phyloP scores from a whole-genome alignment of 176 grass and related monocot species.

The Triticum urartu region DNA sequence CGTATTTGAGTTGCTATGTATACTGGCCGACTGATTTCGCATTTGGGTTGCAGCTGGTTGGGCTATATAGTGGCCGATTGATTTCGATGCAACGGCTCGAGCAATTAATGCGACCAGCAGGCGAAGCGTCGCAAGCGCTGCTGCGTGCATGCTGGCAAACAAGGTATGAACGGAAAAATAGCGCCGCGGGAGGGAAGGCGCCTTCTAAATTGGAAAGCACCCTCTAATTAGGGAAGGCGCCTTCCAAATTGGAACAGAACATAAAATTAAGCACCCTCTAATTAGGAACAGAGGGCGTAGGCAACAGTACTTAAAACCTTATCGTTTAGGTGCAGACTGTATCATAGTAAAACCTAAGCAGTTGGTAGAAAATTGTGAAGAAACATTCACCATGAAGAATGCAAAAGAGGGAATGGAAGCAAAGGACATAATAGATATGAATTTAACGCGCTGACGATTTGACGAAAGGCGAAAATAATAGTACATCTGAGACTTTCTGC shows the following conservation, averaged over 20 bases:
- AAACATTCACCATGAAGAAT: neutral
- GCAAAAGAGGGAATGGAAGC: neutral
- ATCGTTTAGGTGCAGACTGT: neutral
- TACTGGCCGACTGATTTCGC: neutral
- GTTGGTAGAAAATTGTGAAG: neutral
- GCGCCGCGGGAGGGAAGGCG: neutral
- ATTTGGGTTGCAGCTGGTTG: neutral
- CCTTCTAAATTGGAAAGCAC: neutral
- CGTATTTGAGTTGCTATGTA: neutral
- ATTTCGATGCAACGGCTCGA: neutral
- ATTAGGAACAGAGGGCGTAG: neutral
- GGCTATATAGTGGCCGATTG: neutral
- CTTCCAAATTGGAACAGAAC: neutral
- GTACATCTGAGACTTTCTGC: neutral
- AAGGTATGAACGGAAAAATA: neutral
- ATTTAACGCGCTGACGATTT: neutral
- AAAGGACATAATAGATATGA: neutral
- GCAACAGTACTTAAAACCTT: neutral
- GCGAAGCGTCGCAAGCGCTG: neutral
- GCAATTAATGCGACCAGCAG: neutral
- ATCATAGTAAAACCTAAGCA: neutral
- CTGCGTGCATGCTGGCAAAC: neutral
- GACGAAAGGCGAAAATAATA: neutral
- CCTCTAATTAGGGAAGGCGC: no score
- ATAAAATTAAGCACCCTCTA: neutral